phyloP scores from a whole-genome alignment of 805 yeast species.

The Metschnikowia similis region DNA sequence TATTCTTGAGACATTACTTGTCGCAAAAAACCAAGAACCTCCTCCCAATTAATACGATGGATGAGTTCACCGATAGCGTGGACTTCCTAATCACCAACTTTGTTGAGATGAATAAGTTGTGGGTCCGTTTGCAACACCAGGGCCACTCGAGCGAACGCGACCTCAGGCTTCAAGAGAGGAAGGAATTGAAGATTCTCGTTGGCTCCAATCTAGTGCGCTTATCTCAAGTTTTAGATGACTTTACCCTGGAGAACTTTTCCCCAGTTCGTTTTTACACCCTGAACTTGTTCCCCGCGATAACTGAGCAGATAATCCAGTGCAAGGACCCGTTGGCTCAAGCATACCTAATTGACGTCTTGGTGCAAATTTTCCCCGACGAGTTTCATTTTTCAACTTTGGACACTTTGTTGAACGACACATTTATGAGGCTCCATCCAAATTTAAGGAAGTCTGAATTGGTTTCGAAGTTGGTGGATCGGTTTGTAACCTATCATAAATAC shows the following conservation, averaged over 20 bases:
- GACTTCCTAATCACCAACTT: conserved; percentile 81
- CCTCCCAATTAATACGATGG: conserved; percentile 40
- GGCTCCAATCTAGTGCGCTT: conserved; percentile 89
- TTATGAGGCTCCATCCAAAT: conserved; percentile 62
- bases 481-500: conserved; percentile 45
- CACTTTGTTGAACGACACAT: conserved; percentile 54
- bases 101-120: conserved; percentile 94
- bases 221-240: conserved; percentile 78
- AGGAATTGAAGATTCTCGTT: conserved; percentile 84
- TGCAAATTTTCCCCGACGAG: conserved; percentile 92
- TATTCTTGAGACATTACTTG: conserved; percentile 83
- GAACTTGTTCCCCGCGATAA: conserved; percentile 67
- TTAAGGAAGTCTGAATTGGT: conserved; percentile 67
- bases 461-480: conserved; percentile 66
- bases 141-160: conserved; percentile 83
- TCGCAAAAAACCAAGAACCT: conserved; percentile 76
- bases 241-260: conserved; percentile 38
- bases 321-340: conserved; percentile 89
- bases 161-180: conserved; percentile 72
- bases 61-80: conserved; percentile 60
- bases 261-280: conserved; percentile 34
- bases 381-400: conserved; percentile 78
- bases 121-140: conserved; percentile 96
- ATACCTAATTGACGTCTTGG: conserved; percentile 82
- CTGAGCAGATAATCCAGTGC: conserved; percentile 91